These are phyloP conservation scores for Ogataea methylovora DNA, from an alignment of 805 yeast genomes.

Conservation along the genomic window DNA sequence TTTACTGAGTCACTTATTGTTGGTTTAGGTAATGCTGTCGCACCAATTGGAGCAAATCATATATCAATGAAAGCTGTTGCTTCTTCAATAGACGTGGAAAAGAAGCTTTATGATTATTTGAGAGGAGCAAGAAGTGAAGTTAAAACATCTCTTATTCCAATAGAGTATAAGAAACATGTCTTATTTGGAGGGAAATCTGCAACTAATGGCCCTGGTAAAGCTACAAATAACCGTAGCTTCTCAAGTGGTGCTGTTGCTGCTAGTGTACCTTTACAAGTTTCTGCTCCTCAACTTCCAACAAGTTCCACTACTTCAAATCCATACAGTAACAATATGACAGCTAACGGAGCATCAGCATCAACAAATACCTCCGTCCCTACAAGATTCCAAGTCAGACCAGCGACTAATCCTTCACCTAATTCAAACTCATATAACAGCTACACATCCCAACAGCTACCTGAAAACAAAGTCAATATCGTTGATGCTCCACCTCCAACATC, in stretches of 20 bases:
- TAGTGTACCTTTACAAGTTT: constrained; percentile 1
- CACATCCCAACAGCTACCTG: too few relatives aligned
- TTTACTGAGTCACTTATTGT: constrained; percentile 77
- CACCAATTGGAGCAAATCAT: constrained; percentile 58
- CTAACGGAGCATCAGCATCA: background rate
- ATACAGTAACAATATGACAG: background rate
- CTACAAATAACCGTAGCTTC: background rate
- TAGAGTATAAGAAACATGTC: constrained; percentile 66
- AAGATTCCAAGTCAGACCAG: background rate
- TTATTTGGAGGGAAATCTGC: constrained; percentile 33
- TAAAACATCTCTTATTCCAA: constrained; percentile 45
- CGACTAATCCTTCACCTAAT: too few relatives aligned
- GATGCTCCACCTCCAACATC: background rate
- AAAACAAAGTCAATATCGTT: background rate
- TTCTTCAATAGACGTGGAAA: constrained; percentile 72
- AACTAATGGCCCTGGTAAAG: constrained; percentile 1
- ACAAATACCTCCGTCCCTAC: background rate
- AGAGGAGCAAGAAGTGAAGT: constrained; percentile 24
- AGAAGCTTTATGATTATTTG: constrained; percentile 67
- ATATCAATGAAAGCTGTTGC: constrained; percentile 71
- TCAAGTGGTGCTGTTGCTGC: background rate
- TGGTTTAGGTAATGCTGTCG: constrained; percentile 75
- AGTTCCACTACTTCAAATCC: background rate
- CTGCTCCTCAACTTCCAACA: background rate
- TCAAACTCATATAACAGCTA: too few relatives aligned